Base-by-base conservation (phyloP, 2,329 filamentous ascomycete genomes). In the Davidsoniella australis region DNA sequence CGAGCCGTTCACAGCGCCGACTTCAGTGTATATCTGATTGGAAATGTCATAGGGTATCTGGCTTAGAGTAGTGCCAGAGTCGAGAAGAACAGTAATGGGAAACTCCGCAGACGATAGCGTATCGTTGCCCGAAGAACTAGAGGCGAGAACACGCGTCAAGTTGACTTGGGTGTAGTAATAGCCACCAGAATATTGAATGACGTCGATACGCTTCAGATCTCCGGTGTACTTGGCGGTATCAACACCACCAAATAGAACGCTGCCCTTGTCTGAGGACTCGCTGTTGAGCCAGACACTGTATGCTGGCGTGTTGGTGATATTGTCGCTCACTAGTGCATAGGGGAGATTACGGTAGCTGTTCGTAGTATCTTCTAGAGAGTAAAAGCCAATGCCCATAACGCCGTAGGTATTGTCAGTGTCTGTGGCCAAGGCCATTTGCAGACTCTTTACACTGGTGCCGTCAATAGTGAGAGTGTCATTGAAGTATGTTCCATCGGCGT, bases 181-280 rank as follows among this genome's bases (percentile, higher is more conserved):
- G 48, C 57, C 54, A 45, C 67, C 47, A 44, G 66, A 60, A 56
- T 77, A 50, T 12, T 55, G 48, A 4, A 63, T 66, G 53, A 86
- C 68, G 14, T 79, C 68, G 24, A 87, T 67, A 5, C 70, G 73
- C 42, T 70, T 68, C 29, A 88, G 68, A 2, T 73, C 62, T 44
- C 82, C 83, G 0, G 68, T 60, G 63, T 78, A 91, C 60, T 88
- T 88, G 52, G 71, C 73, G 0, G 76, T 83, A 60, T 89, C 83
- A 52, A 88, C 76, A n/a, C 82, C 85, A 38, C 85, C 85, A 56
- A 89, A 91, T 1, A 89, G 67, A 53, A 89, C 80, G 56, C 68
- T 80, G 36, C 85, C 85, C 1, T 72, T 78, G 53, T 70, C 78
- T 0, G 82, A 63, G 51, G 68, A 68, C 8, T 74, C 60, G 48